Evolutionary conservation across 2,329 filamentous ascomycete species (phyloP).

Genomic region (Trichoderma gracile): DNA sequence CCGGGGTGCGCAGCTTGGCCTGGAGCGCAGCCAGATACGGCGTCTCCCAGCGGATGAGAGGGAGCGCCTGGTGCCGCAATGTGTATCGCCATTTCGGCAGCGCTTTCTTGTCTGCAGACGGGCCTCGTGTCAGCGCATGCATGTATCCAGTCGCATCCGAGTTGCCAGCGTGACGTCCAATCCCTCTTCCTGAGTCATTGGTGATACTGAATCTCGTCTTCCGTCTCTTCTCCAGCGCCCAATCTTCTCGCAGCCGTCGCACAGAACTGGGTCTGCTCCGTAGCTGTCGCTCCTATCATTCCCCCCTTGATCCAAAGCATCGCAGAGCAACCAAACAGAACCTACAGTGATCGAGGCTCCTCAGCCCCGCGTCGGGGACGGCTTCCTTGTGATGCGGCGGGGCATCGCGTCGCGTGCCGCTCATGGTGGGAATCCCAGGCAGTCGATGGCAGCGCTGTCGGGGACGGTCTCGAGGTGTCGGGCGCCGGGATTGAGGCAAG

Average conservation of each 20-base stretch:
- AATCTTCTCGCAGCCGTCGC: neutral
- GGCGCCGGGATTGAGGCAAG: constrained; percentile 24
- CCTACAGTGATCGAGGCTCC: constrained; percentile 76
- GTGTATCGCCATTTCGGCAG: constrained; percentile 88
- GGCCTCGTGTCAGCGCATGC: constrained; percentile 8
- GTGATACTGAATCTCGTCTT: neutral
- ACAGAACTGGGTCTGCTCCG: neutral
- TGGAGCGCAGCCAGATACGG: constrained; percentile 90
- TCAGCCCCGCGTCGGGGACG: constrained; percentile 69
- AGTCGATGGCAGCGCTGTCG: constrained; percentile 20
- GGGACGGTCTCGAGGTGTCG: constrained; percentile 24
- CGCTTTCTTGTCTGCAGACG: constrained; percentile 69
- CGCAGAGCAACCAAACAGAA: constrained; percentile 26
- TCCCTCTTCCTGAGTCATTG: neutral
- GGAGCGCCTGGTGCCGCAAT: constrained; percentile 77
- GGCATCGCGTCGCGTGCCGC: constrained; percentile 38
- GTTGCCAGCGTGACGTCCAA: neutral
- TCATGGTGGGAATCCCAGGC: constrained; percentile 35
- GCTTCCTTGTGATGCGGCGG: constrained; percentile 33
- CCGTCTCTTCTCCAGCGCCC: neutral
- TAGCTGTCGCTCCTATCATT: too few species aligned
- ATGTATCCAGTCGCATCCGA: neutral
- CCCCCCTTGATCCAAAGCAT: neutral
- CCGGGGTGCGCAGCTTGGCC: constrained; percentile 73
- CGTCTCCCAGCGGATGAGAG: constrained; percentile 90